Percentiles rank a stretch among this genome's conserved stretches.
These are phyloP conservation scores for Panaeolus papilionaceus DNA, from an alignment of 768 basidiomycete genomes.

Conservation along the genomic window DNA sequence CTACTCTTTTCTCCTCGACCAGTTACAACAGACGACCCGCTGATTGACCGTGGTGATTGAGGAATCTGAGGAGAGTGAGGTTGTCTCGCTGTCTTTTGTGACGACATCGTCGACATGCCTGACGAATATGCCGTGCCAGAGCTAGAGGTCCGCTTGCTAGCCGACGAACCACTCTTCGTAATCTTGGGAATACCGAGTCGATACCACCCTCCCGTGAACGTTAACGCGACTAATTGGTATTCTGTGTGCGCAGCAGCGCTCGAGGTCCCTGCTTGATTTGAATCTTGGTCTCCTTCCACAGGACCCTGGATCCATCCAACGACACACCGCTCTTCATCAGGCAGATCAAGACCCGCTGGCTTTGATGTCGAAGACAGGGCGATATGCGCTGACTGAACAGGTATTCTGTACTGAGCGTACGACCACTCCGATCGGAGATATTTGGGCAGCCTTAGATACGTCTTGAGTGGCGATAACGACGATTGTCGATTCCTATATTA, in stretches of 20 bases:
- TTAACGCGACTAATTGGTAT: constrained; percentile 84
- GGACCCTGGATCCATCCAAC: constrained; percentile 83
- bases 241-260: constrained; percentile 42
- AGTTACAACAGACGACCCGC: constrained; percentile 55
- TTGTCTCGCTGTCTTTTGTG: constrained; percentile 17
- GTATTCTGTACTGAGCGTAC: constrained; percentile 91
- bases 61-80: constrained; percentile 29
- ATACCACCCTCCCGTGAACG: constrained; percentile 94
- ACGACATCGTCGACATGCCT: constrained; percentile 13
- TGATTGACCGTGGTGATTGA: constrained; percentile 53
- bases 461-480: constrained; percentile 77
- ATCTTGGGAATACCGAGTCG: constrained; percentile 67
- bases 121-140: constrained; percentile 6
- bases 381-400: constrained; percentile 83
- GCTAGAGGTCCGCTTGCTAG: constrained; percentile 24
- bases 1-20: constrained; percentile 62
- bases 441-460: constrained; percentile 83
- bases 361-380: constrained; percentile 74
- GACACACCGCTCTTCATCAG: constrained; percentile 84
- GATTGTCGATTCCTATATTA: constrained; percentile 79
- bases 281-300: constrained; percentile 34
- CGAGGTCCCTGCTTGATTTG: constrained; percentile 23
- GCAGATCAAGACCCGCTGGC: constrained; percentile 62
- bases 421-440: constrained; percentile 98
- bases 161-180: constrained; percentile 25